These are phyloP conservation scores for Torulaspora quercuum DNA, from an alignment of 805 yeast species.

Conservation along the genomic window DNA sequence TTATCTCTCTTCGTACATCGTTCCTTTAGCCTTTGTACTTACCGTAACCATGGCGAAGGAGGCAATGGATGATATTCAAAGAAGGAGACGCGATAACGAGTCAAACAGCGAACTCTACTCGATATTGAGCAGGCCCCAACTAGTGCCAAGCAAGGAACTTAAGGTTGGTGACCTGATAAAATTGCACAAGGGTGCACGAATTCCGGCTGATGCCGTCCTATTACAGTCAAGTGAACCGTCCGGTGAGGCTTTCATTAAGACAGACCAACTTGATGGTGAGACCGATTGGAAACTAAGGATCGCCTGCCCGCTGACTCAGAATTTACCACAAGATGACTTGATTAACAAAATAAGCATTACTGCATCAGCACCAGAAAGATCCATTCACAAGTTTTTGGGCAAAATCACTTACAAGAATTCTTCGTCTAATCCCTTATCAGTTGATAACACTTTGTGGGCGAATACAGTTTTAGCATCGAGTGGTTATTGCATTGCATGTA, in stretches of 20 bases:
- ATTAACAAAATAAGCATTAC: slow-evolving; percentile 51
- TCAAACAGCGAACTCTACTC: slow-evolving; percentile 82
- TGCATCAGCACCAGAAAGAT: slow-evolving; percentile 78
- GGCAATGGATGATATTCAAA: slow-evolving; percentile 87
- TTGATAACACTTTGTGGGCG: slow-evolving; percentile 97
- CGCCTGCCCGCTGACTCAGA: slow-evolving; percentile 72
- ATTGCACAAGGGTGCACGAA: slow-evolving; percentile 73
- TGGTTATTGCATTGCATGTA: slow-evolving; percentile 84
- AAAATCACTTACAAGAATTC: slow-evolving; percentile 58
- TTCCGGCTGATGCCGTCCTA: slow-evolving; percentile 91
- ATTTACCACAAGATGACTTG: slow-evolving; percentile 48
- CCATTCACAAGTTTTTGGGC: slow-evolving; percentile 80
- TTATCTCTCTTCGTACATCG: slow-evolving; percentile 85
- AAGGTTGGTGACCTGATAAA: slow-evolving; percentile 83
- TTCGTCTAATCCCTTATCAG: slow-evolving; percentile 57
- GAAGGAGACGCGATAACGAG: slow-evolving; percentile 86
- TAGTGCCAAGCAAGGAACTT: slow-evolving; percentile 56
- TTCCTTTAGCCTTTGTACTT: slow-evolving; percentile 90
- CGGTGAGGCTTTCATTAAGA: slow-evolving; percentile 90
- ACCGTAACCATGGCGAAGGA: slow-evolving; percentile 93
- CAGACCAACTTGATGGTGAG: slow-evolving; percentile 98
- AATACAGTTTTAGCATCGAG: slow-evolving; percentile 89
- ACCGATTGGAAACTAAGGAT: slow-evolving; percentile 96
- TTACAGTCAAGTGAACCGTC: slow-evolving; percentile 74
- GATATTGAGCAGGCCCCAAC: slow-evolving; percentile 48